These are phyloP conservation scores for Pleurotus platypus DNA, from an alignment of 768 basidiomycete species.

Conservation along the genomic window DNA sequence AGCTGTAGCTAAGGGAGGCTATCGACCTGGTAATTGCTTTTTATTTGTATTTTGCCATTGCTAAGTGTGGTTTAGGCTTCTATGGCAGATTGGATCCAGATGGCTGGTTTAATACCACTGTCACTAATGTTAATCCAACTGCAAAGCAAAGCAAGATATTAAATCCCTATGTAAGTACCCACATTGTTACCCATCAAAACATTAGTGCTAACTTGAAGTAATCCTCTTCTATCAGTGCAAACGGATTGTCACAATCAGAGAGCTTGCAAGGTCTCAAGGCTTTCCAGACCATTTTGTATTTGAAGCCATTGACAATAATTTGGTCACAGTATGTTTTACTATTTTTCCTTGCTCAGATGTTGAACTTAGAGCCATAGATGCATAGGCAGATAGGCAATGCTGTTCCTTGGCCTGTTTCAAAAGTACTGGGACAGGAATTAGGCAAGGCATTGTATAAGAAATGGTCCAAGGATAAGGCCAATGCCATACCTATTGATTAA, in stretches of 20 bases:
- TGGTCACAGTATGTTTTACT: slow-evolving; percentile 52
- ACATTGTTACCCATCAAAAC: neutral
- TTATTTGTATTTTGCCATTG: neutral
- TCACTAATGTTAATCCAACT: slow-evolving; percentile 75
- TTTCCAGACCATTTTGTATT: slow-evolving; percentile 77
- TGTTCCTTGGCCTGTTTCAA: slow-evolving; percentile 62
- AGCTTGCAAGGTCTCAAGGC: slow-evolving; percentile 77
- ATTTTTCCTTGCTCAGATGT: neutral
- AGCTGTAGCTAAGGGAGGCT: slow-evolving; percentile 48
- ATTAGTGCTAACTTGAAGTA: slow-evolving; percentile 13
- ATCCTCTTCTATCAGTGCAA: slow-evolving; percentile 42
- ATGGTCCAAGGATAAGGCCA: slow-evolving; percentile 39
- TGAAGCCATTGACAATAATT: slow-evolving; percentile 42
- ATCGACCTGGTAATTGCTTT: slow-evolving; percentile 38
- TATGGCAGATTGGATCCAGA: slow-evolving; percentile 58
- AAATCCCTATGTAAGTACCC: slow-evolving; percentile 49
- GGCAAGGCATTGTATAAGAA: slow-evolving; percentile 45
- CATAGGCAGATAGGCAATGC: slow-evolving; percentile 82
- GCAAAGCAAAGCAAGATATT: slow-evolving; percentile 74
- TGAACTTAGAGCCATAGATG: slow-evolving; percentile 41
- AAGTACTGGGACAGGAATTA: slow-evolving; percentile 65
- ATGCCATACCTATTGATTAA: slow-evolving; percentile 31
- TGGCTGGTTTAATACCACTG: slow-evolving; percentile 65
- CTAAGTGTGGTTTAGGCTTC: slow-evolving; percentile 24
- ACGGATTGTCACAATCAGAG: slow-evolving; percentile 71